These are phyloP conservation scores for Dendrocalamus latiflorus DNA, from an alignment of 202 grass and related monocot genomes.

Conservation along the genomic window DNA sequence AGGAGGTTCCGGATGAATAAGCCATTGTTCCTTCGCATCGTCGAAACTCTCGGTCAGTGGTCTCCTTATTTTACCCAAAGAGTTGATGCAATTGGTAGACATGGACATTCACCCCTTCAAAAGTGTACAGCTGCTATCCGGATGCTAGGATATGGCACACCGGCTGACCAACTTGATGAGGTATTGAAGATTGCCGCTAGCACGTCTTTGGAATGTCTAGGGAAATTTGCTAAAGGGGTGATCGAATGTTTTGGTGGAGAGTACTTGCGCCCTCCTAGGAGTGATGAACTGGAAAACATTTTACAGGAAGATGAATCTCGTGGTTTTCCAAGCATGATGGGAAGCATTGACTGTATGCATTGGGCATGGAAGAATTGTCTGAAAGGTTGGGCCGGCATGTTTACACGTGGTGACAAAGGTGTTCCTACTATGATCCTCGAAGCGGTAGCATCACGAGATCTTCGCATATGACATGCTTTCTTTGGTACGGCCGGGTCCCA, in stretches of 20 bases:
- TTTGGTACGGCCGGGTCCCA: neutral
- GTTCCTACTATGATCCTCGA: no score
- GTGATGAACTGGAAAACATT: no score
- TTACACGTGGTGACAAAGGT: no score
- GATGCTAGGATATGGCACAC: neutral
- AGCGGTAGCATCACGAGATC: neutral
- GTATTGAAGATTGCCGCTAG: neutral
- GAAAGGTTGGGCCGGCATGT: neutral
- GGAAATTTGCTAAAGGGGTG: no score
- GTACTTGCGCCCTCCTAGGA: no score
- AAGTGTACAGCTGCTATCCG: neutral
- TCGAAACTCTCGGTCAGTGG: neutral
- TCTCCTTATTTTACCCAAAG: neutral
- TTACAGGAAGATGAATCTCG: no score
- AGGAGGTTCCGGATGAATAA: neutral
- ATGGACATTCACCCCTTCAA: neutral
- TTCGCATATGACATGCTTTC: neutral
- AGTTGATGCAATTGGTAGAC: neutral
- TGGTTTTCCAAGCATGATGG: no score
- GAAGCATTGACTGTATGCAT: no score
- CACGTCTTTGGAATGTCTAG: no score
- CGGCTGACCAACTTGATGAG: neutral
- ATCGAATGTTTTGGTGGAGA: no score
- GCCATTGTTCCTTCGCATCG: neutral
- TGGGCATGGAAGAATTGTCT: slow-evolving; percentile 3